Percentiles rank a stretch among this genome's conserved stretches.
phyloP scores from a whole-genome alignment of 257 asterid species.

The Pogostemon cablin region DNA sequence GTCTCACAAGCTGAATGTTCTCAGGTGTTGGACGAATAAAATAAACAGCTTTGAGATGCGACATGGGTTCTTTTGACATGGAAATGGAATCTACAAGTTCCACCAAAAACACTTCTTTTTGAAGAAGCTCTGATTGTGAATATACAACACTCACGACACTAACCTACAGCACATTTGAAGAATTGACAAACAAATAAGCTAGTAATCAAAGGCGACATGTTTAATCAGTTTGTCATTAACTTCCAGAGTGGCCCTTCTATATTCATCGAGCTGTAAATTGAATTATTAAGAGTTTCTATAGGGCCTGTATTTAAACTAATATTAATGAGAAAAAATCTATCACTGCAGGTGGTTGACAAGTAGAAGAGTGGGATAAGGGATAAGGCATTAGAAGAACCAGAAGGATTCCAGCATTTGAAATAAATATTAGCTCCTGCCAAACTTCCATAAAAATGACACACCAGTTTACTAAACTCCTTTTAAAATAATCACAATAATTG shows the following conservation, averaged over 20 bases:
- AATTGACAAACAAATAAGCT: slow-evolving; percentile 21
- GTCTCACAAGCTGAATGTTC: slow-evolving; percentile 81
- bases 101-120: slow-evolving; percentile 94
- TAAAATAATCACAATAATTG: background rate
- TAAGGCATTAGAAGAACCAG: background rate
- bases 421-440: background rate
- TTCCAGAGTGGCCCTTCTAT: background rate
- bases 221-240: background rate
- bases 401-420: background rate
- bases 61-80: slow-evolving; percentile 95
- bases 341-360: background rate
- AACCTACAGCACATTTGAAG: slow-evolving; percentile 58
- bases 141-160: slow-evolving; percentile 90
- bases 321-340: background rate
- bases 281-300: background rate
- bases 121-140: slow-evolving; percentile 95
- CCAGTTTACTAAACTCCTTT: background rate
- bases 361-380: background rate
- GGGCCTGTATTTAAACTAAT: background rate
- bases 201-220: background rate
- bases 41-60: slow-evolving; percentile 95
- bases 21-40: slow-evolving; percentile 91
- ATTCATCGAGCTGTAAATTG: slow-evolving; percentile 8
- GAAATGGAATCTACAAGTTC: slow-evolving; percentile 90
- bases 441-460: background rate